Conservation (phyloP, 345 rosid genomes). For the Draba incana region DNA sequence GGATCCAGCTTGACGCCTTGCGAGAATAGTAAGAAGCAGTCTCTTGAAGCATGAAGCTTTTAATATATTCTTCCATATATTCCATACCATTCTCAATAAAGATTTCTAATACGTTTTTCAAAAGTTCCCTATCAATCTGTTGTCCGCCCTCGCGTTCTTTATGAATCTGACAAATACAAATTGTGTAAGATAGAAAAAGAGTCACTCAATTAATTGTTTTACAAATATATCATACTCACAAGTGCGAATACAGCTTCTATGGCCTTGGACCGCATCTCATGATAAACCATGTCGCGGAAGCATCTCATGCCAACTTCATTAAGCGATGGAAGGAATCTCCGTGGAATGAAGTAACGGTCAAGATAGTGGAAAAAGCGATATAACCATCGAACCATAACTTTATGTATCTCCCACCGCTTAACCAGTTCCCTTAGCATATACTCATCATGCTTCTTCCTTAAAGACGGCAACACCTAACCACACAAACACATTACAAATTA, state of each 20-base stretch:
- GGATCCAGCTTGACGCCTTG: conserved; percentile 80
- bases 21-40: conserved; percentile 70
- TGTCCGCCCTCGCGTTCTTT: conserved; percentile 78
- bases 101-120: conserved; percentile 72
- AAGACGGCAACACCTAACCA: conserved; percentile 47
- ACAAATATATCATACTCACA: conserved; percentile 39
- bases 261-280: conserved; percentile 47
- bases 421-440: conserved; percentile 74
- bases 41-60: conserved; percentile 58
- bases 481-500: background rate
- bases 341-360: conserved; percentile 65
- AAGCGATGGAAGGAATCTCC: conserved; percentile 53
- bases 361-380: conserved; percentile 67
- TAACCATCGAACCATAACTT: conserved; percentile 70
- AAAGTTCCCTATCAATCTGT: conserved; percentile 65
- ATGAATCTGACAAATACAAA: conserved; percentile 36
- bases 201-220: background rate
- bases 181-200: background rate
- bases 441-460: conserved; percentile 66
- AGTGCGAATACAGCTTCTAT: conserved; percentile 61
- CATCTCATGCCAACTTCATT: conserved; percentile 60
- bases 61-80: conserved; percentile 68
- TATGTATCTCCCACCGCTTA: conserved; percentile 70
- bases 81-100: conserved; percentile 69
- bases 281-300: conserved; percentile 50